Conservation (phyloP, 257 asterid genomes). For the Solanum dulcamara region DNA sequence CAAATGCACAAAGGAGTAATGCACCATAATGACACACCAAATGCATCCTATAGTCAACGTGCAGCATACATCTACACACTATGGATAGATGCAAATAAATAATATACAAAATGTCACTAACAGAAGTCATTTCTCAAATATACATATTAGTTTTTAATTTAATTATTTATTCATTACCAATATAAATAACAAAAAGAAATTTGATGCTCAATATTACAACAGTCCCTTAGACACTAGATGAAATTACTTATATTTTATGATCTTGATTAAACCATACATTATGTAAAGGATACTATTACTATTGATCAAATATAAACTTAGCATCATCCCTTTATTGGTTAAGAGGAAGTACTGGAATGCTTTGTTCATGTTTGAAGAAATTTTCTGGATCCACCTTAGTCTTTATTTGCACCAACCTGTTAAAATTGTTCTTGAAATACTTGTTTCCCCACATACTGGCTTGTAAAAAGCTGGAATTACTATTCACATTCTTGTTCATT, state of each 20-base stretch:
- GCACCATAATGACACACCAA: too few species aligned
- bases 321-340: too few species aligned
- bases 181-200: too few species aligned
- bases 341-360: background rate
- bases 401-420: background rate
- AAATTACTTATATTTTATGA: background rate
- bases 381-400: background rate
- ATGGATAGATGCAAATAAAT: too few species aligned
- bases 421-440: background rate
- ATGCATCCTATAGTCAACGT: too few species aligned
- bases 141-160: too few species aligned
- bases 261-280: background rate
- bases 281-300: background rate
- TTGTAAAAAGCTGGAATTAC: background rate
- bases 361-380: background rate
- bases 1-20: too few species aligned
- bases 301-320: too few species aligned
- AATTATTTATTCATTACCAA: too few species aligned
- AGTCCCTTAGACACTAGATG: background rate
- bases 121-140: too few species aligned
- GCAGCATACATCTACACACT: too few species aligned
- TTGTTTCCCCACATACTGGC: conserved; percentile 1
- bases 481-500: background rate
- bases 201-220: background rate
- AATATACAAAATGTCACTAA: too few species aligned